A percentile compares a stretch with the other conserved stretches of the same genome.
Evolutionary conservation across 2,329 filamentous ascomycete species (phyloP).

Genomic region (Tolypocladium endophyticum): DNA sequence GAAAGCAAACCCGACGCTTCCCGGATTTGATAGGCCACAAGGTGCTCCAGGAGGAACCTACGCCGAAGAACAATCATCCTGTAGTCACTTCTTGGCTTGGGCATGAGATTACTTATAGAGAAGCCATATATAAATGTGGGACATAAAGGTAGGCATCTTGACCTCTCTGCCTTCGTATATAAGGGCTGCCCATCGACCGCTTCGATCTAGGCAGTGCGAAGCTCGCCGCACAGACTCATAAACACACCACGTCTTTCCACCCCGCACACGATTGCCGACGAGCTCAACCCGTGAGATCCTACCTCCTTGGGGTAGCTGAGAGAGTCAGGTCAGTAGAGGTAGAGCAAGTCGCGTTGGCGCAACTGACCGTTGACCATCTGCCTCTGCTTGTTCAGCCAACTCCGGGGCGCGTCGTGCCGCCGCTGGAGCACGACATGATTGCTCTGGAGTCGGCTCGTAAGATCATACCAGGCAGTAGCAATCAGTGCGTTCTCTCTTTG

Average conservation of each 20-base stretch:
- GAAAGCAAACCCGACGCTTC: too few species aligned
- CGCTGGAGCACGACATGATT: conserved; percentile 72
- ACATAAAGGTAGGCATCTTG: background rate
- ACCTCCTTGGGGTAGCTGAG: conserved; percentile 36
- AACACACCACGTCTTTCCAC: background rate
- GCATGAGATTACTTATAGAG: background rate
- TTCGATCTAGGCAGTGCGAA: background rate
- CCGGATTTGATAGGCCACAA: too few species aligned
- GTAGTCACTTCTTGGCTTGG: background rate
- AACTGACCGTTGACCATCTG: conserved; percentile 54
- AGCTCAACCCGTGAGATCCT: conserved; percentile 25
- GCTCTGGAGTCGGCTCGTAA: conserved; percentile 68
- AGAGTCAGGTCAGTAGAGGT: conserved; percentile 29
- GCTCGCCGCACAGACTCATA: background rate
- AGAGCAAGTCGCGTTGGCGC: conserved; percentile 30
- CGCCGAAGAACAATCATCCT: background rate
- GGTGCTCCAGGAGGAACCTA: background rate
- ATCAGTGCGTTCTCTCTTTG: conserved; percentile 71
- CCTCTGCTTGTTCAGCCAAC: conserved; percentile 78
- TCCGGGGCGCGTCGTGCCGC: conserved; percentile 63
- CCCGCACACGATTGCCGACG: background rate
- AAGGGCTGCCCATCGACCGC: background rate
- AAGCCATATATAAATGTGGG: background rate
- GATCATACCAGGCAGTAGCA: conserved; percentile 76
- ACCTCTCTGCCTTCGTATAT: background rate